Conservation (phyloP, 108 stramenopile species). For the Stephanodiscus minutulus region DNA sequence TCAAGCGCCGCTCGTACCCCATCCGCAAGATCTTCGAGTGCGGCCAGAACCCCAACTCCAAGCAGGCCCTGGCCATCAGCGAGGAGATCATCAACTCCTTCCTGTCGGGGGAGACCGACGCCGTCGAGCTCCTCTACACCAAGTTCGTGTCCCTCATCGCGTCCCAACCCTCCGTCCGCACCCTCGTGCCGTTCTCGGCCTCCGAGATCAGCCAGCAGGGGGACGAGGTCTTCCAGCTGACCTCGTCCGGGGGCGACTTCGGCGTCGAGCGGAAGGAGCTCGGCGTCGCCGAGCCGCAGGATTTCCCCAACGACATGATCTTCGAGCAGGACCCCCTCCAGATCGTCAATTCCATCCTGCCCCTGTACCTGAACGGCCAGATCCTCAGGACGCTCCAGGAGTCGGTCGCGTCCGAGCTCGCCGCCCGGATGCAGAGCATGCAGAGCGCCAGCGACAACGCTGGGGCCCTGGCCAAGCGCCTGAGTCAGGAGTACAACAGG, state of each 20-base stretch:
- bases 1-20: conserved; percentile 77
- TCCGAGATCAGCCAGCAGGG: conserved; percentile 88
- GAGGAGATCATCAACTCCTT: conserved; percentile 90
- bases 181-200: conserved; percentile 95
- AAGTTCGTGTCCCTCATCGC: conserved; percentile 94
- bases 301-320: conserved; percentile 96
- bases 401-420: conserved; percentile 95
- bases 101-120: conserved; percentile 93
- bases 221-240: conserved; percentile 96
- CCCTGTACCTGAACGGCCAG: conserved; percentile 95
- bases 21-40: conserved; percentile 82
- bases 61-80: conserved; percentile 89
- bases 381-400: conserved; percentile 95
- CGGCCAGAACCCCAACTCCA: conserved; percentile 90
- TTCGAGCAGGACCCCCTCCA: conserved; percentile 97
- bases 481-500: conserved; percentile 90
- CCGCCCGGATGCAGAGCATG: conserved; percentile 97
- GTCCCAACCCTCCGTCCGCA: conserved; percentile 86
- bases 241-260: conserved; percentile 83
- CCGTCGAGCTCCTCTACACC: conserved; percentile 96
- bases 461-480: conserved; percentile 75
- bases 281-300: conserved; percentile 79
- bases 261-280: conserved; percentile 81
- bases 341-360: conserved; percentile 96
- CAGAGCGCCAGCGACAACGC: conserved; percentile 97